Evolutionary conservation across 768 basidiomycete species (phyloP).

Genomic region (Candolleomyces efflorescens): DNA sequence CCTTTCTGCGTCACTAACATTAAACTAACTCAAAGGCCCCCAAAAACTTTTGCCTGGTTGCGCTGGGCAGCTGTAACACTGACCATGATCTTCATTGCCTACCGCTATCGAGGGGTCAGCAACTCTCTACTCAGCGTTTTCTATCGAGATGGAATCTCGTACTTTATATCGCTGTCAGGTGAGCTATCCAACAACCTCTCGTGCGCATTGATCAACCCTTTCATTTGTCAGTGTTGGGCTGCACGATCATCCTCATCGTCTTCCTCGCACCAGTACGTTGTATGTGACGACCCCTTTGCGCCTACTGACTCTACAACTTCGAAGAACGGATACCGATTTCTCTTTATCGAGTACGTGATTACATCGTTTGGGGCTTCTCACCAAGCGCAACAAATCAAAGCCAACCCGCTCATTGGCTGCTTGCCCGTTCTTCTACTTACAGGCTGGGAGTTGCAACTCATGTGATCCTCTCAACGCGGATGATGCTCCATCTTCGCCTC

Average conservation of each 20-base stretch:
- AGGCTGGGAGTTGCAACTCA: not conserved
- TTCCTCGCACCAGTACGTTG: not conserved
- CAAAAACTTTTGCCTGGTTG: no score
- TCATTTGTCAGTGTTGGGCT: not conserved
- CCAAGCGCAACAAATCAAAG: no score
- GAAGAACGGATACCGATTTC: not conserved
- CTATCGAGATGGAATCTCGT: not conserved
- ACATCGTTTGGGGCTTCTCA: no score
- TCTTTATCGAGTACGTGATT: not conserved
- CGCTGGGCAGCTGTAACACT: not conserved
- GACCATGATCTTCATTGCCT: not conserved
- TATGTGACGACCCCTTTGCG: no score
- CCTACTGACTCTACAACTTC: not conserved
- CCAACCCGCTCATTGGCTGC: no score
- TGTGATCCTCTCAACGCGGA: not conserved
- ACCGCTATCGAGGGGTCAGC: no score
- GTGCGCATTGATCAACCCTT: no score
- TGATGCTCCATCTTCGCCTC: not conserved
- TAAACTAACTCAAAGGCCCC: no score
- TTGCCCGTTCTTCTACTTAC: no score
- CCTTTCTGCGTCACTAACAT: no score
- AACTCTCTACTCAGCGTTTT: not conserved
- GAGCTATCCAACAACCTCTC: no score
- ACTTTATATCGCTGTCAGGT: not conserved
- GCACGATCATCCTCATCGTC: not conserved